Evolutionary conservation across 257 asterid genomes (phyloP), one percentile per base, ranked within the genome.

Genomic region (Fraxinus anomala): DNA sequence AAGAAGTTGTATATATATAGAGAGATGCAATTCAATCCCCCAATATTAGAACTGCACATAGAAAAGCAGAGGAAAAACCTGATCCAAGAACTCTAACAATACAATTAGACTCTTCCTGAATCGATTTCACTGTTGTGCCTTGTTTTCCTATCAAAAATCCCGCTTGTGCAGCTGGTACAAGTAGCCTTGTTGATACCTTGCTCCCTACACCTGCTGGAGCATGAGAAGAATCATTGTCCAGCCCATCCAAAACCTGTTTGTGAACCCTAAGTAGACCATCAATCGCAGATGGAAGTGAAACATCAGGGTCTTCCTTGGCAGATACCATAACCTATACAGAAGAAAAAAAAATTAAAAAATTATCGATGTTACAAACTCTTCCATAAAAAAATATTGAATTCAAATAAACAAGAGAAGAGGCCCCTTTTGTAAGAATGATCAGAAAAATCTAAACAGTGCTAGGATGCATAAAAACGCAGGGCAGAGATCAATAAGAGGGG

Each of bases 261-360:
- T 88, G 98, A 74, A 94, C 96, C 84, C 86, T 90, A 70, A 94
- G 97, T 82, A 94, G 95, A 84, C 97, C 99, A 74, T 91, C 95
- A 68, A 94, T 82, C 80, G 99, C 99, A 76, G 99, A 97, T 59
- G 99, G 99, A 81, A 89, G 96, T 82, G 94, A 81, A 78, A 86
- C 75, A 78, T 86, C 94, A 16, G 97, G 99, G 77, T 91, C 99
- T 83, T 94, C 99, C 86, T 88, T 94, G 83, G 97, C 99, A 86
- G 97, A 94, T 75, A 94, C 88, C 97, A 94, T 91, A 74, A 94
- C 99, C 99, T 94, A 75, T 80, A 49, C 75, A 61, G n/a, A 16
- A 13, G 1, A 1, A 4, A 1, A 16, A 16, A 13, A 47, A 54
- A 54, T 1, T 1, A 51, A 40, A 61, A 37, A 11, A 78, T 83